Evolutionary conservation across 345 rosid species (phyloP), one percentile per base, ranked within the genome.

Genomic region (Barbarea vulgaris): DNA sequence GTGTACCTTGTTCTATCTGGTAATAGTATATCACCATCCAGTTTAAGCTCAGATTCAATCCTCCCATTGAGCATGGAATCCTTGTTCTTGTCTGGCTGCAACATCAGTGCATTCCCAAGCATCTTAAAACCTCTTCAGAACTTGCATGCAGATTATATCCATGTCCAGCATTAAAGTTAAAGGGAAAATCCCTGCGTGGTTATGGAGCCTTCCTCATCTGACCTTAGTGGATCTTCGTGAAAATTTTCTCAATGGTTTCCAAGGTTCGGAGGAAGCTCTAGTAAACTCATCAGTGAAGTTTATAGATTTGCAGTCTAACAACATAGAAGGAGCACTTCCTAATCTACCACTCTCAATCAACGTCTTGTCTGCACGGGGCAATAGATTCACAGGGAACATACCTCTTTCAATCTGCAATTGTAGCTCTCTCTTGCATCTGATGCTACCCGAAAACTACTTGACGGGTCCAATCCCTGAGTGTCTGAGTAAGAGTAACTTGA

Each of bases 401-500:
- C 75, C 75, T 24, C 58, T 47, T 22, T 6, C 75, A 24, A 24
- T n/a, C 3, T 71, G 75, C 59, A 59, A 71, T 58, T 25, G 10
- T 7, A 73, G 21, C 18, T 39, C 5, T 6, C 33, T 73, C 6
- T 2, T 0, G 0, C 4, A 39, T 30, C 44, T 72, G 41, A 52
- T 27, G 53, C 17, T 72, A 6, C 39, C 62, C 18, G 13, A 52
- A 62, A 72, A 72, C 54, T 51, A 52, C 44, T 19, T 73, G 46
- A 63, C 47, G 10, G 64, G 77, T 41, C 27, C 70, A 28, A 52
- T 73, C 53, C 69, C 54, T 19, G 55, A 4, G 41, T 63, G 77
- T 4, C 1, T 73, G 62, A 39, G 34, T 41, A 41, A 53, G 62
- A 39, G 34, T 41, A 41, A 53, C 21, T 39, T 63, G 7, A 50